Evolutionary conservation across 371 early-diverging fungal genomes (phyloP), one percentile per base, ranked within the genome.

Genomic region (Quaeritorhiza haematococci): DNA sequence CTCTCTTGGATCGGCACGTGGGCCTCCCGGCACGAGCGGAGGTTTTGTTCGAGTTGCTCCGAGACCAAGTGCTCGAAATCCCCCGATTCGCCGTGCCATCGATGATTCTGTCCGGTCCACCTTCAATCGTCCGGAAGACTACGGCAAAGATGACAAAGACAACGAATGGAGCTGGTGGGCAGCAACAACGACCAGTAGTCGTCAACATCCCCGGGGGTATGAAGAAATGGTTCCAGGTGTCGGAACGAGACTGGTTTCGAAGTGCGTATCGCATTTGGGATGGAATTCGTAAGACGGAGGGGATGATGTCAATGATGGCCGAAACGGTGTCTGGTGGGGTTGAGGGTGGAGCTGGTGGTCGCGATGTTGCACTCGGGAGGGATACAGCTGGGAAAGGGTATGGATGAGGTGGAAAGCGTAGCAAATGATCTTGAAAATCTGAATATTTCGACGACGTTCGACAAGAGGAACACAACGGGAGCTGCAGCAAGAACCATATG

Each of bases 1-100:
- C 38, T 38, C 19, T 49, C 38, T 73, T n/a, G 71, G 68, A 0
- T 71, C 55, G 33, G 50, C 49, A 30, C 23, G 15, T 34, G 29
- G 43, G 2, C 30, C 35, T 57, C 29, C 55, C 63, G 6, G 35
- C 62, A 2, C 51, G 46, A 35, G 15, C 45, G 33, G 35, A 38
- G 15, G 17, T 74, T 74, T 61, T 80, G 33, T 33, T 68, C 0
- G 46, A 49, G 5, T 58, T 58, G 3, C 42, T 83, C n/a, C 64
- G 80, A 30, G 70, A 81, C 49, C 77, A 74, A 55, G 59, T 83
- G 0, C 62, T 75, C 43, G 78, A 69, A 10, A 70, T 71, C 3
- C 78, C 82, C 0, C 53, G 82, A 53, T 67, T 62, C 50, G 41
- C 58, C 2, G 10, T 35, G 10, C 10, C 46, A 0, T 13, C 49